Base-by-base conservation (phyloP, 345 rosid species). In the Heritiera littoralis region DNA sequence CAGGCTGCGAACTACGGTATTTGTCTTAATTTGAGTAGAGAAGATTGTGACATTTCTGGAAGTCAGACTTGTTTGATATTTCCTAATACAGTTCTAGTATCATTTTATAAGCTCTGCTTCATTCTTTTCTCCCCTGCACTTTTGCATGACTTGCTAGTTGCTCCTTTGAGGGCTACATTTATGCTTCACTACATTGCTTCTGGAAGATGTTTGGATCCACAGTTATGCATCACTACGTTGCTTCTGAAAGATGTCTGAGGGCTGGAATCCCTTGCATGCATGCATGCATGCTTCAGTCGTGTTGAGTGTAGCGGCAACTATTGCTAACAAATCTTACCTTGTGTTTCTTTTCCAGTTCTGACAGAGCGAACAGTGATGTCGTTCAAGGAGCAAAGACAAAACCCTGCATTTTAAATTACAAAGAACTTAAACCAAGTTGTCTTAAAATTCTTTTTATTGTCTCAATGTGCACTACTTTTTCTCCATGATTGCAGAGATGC, bases 1-100 rank as follows among this genome's bases (percentile, higher is more conserved):
- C 41, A 55, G 14, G 80, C n/a, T 58, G 58, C 30, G 32, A 76
- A 72, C 66, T 59, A 6, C 43, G 65, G 56, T 52, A 54, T 35
- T 77, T 77, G 60, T 76, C 81, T 61, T 20, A 74, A 17, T 79
- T 79, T 67, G 81, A 20, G 73, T 65, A 60, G 72, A 66, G n/a
- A 72, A 17, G 64, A 69, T 77, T 77, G 56, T 43, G 68, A 59
- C 45, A 46, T 59, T 77, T 30, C 59, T 54, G 76, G 68, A 68
- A 56, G n/a, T 65, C 28, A 69, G 40, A 67, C 78, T 30, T 72
- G 78, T 79, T 79, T 79, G n/a, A 45, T 52, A 41, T 68, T 75
- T 83, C 48, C 75, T 61, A 49, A 60, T 10, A 30, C 52, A 46
- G 17, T 46, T 71, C 66, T 71, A 64, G 15, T 45, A 49, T 74